A percentile compares a stretch with the other conserved stretches of the same genome.
phyloP scores from a whole-genome alignment of 1,139 yeast species.

The Pneumocystis canis region DNA sequence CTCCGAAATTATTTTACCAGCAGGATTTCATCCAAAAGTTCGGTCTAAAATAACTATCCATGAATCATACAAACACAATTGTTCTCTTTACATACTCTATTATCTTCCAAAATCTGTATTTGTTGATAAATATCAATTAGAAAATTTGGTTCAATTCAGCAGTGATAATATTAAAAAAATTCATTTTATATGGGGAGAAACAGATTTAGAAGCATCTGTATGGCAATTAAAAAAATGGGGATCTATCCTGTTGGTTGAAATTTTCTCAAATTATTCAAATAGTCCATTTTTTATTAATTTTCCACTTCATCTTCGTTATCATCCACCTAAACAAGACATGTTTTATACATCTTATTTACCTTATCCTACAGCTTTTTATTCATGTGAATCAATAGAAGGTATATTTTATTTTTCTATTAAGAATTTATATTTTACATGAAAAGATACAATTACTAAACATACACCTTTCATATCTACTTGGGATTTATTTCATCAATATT shows the following conservation, averaged over 20 bases:
- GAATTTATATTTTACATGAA: not conserved
- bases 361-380: not conserved
- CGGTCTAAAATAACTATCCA: not conserved
- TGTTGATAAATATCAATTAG: conserved; percentile 1
- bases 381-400: not conserved
- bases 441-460: not conserved
- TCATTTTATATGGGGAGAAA: conserved; percentile 6
- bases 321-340: not conserved
- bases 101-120: not conserved
- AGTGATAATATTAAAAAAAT: not conserved
- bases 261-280: not conserved
- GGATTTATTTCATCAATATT: not conserved
- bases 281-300: not conserved
- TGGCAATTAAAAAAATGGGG: conserved; percentile 8
- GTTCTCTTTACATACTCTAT: not conserved
- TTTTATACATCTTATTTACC: not conserved
- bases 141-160: not conserved
- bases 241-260: not conserved
- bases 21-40: not conserved
- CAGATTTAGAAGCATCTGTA: conserved; percentile 7
- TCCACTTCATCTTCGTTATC: conserved; percentile 1
- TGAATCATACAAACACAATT: not conserved
- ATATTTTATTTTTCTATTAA: not conserved
- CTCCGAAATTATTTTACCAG: not conserved
- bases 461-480: not conserved